These are phyloP conservation scores for Cryptosporidium ubiquitum DNA, from an alignment of 169 alveolate genomes.

Conservation along the genomic window DNA sequence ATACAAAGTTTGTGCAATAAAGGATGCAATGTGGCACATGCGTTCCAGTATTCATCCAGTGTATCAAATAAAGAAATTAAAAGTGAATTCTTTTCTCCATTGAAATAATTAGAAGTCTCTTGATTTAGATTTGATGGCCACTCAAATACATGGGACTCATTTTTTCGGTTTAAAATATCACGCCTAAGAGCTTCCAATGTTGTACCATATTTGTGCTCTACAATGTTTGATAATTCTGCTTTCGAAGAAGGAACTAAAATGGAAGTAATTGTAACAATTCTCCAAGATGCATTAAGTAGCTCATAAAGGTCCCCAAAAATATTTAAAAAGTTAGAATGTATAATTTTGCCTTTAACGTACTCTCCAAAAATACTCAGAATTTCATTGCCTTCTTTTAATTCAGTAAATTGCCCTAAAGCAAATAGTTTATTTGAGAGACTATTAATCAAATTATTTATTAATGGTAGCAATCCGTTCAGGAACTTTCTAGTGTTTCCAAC, in stretches of 20 bases:
- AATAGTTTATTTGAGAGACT: slow-evolving; percentile 20
- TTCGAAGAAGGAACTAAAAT: slow-evolving; percentile 67
- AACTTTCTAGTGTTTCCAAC: slow-evolving; percentile 73
- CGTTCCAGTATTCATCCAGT: slow-evolving; percentile 64
- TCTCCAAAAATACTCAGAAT: slow-evolving; percentile 7
- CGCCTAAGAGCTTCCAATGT: slow-evolving; percentile 60
- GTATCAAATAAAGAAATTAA: slow-evolving; percentile 62
- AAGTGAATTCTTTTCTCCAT: slow-evolving; percentile 8
- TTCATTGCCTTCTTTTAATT: not conserved
- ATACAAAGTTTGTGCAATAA: slow-evolving; percentile 28
- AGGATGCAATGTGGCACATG: slow-evolving; percentile 56
- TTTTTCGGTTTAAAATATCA: slow-evolving; percentile 26
- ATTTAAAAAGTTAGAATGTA: slow-evolving; percentile 4
- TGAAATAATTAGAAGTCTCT: slow-evolving; percentile 6
- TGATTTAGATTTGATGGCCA: slow-evolving; percentile 20
- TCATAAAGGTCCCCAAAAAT: slow-evolving; percentile 46
- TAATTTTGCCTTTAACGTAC: not conserved
- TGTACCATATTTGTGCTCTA: slow-evolving; percentile 63
- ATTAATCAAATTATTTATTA: not conserved
- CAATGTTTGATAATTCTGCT: slow-evolving; percentile 37
- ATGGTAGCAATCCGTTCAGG: slow-evolving; percentile 28
- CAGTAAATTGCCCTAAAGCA: slow-evolving; percentile 4
- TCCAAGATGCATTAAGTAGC: slow-evolving; percentile 58
- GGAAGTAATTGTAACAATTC: slow-evolving; percentile 47
- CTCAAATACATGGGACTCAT: slow-evolving; percentile 30